Evolutionary conservation across 129 eudicot species (phyloP), one percentile per base, ranked within the genome.

Genomic region (Centrapalus pauciflorus): DNA sequence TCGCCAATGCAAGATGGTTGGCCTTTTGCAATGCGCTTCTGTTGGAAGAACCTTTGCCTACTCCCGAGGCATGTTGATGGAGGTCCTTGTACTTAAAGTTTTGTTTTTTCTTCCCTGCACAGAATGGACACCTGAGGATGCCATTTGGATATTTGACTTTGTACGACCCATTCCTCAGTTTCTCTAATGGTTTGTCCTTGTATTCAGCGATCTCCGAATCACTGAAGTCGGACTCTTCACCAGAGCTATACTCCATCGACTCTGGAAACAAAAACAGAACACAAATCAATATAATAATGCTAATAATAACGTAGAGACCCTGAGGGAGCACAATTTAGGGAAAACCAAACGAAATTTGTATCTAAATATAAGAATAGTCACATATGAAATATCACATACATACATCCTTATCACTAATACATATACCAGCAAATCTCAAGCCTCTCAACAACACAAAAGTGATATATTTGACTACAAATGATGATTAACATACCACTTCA

Each of bases 41-140:
- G 69, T 83, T 84, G 26, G 99, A 79, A 25, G 99, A 77, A 52
- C 95, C 95, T 75, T 86, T 94, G 34, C 87, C 83, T 7, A 77
- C 93, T 8, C 99, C 99, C 0, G 87, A 50, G 6, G 99, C 90
- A 75, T 94, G 99, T 68, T 89, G 97, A 61, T 76, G 76, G 2
- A 94, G 89, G 51, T 94, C 97, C 62, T 94, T 94, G 69, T 63
- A 87, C 73, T 83, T 84, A 69, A 86, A 94, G 33, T 84, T 95
- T 46, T 89, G 99, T 54, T 94, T 94, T 68, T 94, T 94, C 80
- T 84, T 94, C 0, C 99, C 99, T 3, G 96, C 97, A 76, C 99
- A 94, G 45, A 94, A 94, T 0, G 99, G 99, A 70, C 99, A 94
- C 28, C 90, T 75, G 16, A 89, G 85, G 54, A 82, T 78, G 19